These are phyloP conservation scores for Cetraspora pellucida DNA, from an alignment of 192 early-diverging fungal species.

Conservation along the genomic window DNA sequence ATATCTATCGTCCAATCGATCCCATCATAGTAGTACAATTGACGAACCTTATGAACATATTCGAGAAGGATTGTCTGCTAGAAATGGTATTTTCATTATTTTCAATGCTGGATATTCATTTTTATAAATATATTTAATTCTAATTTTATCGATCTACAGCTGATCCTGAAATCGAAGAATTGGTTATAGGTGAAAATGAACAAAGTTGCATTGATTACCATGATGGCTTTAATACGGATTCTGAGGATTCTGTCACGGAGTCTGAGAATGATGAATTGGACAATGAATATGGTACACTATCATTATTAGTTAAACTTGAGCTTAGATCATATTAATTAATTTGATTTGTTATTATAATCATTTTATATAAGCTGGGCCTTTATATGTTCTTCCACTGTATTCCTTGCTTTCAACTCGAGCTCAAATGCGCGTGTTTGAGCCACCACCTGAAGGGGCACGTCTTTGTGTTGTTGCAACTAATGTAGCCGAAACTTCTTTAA, in stretches of 20 bases:
- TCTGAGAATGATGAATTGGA: slow-evolving; percentile 42
- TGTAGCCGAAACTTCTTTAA: slow-evolving; percentile 97
- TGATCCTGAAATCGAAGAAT: slow-evolving; percentile 64
- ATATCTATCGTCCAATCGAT: slow-evolving; percentile 30
- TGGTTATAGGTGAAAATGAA: slow-evolving; percentile 69
- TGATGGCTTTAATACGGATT: slow-evolving; percentile 57
- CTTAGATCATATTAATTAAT: neutral
- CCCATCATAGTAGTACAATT: slow-evolving; percentile 12
- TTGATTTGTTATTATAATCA: neutral
- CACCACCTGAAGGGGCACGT: slow-evolving; percentile 83
- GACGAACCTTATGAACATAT: slow-evolving; percentile 26
- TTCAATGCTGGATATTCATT: neutral
- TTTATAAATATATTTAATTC: neutral
- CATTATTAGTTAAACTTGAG: neutral
- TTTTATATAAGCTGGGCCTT: slow-evolving; percentile 51
- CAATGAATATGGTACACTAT: slow-evolving; percentile 15
- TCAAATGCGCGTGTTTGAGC: slow-evolving; percentile 90
- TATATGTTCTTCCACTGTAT: slow-evolving; percentile 97
- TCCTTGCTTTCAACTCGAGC: slow-evolving; percentile 88
- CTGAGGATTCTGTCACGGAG: slow-evolving; percentile 46
- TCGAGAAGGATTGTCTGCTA: slow-evolving; percentile 1
- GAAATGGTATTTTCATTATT: slow-evolving; percentile 1
- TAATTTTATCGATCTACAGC: neutral
- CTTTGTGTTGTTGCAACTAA: slow-evolving; percentile 96
- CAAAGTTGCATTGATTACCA: slow-evolving; percentile 40